Base-by-base conservation (phyloP, 1,284 basidiomycete genomes). In the Veloporphyrellus conicus region DNA sequence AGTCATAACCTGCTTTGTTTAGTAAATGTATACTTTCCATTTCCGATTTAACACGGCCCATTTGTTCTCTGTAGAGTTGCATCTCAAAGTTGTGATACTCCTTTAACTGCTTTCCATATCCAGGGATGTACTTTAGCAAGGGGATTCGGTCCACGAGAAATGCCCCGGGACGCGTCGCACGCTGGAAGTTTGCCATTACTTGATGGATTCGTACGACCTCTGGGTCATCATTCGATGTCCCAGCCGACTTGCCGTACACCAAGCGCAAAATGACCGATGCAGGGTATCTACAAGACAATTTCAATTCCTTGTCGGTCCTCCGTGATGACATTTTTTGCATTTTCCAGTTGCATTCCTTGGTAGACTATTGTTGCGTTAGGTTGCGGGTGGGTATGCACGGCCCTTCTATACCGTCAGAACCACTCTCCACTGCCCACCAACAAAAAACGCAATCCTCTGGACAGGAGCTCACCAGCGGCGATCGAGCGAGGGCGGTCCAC, bases 201-300 rank as follows among this genome's bases (percentile, higher is more conserved):
- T 71, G 67, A 43, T 75, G 77, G 34, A 86, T 73, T 16, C 73
- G 70, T 15, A 65, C 50, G 2, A 87, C 73, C 29, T 82, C 79
- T 0, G 76, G 77, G 54, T 85, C 83, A 3, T 76, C 68, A 49
- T 74, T 77, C 0, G 69, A 70, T 6, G 76, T 76, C 10, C 54
- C 76, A 50, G 57, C 65, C 0, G 72, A 66, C 52, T 79, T 82
- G 6, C 83, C 84, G 54, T 87, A 87, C 2, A 82, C 76, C 38
- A 86, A 67, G 2, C 76, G 73, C 67, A 88, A 72, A 4, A 84
- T 79, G 0, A 86, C 74, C 3, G 78, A 78, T 0, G 82, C 77
- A 0, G 82, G 76, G 54, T 79, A 86, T 33, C 81, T 85, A 48
- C 16, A 45, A 44, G 12, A 10, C 9, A 3, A 4, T 12, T n/a